Conservation (phyloP, 495 filamentous ascomycete species). For the Pyrenopolyporus hunteri region DNA sequence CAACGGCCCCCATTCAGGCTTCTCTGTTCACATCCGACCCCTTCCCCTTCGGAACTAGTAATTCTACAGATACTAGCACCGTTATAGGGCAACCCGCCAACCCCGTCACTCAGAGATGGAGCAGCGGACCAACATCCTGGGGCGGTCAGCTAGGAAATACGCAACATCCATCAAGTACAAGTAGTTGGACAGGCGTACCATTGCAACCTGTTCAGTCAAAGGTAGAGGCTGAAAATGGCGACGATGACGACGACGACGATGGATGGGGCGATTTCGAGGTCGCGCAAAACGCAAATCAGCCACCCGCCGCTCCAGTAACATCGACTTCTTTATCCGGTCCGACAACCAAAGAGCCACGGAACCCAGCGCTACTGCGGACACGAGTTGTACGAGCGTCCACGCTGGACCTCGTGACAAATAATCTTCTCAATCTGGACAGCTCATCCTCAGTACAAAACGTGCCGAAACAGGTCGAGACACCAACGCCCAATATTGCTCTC, state of each 20-base stretch:
- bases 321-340: conserved; percentile 10
- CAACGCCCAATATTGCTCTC: conserved; percentile 9
- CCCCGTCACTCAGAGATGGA: conserved; percentile 16
- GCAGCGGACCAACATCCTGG: not conserved
- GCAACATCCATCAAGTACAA: conserved; percentile 31
- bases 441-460: conserved; percentile 6
- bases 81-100: conserved; percentile 1
- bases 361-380: conserved; percentile 25
- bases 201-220: conserved; percentile 9
- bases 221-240: conserved; percentile 44
- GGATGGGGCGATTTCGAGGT: conserved; percentile 80
- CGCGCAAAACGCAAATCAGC: conserved; percentile 41
- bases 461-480: not conserved
- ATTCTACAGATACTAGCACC: not conserved
- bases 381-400: conserved; percentile 49
- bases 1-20: conserved; percentile 6
- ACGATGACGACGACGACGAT: conserved; percentile 63
- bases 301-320: conserved; percentile 4
- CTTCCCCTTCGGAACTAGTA: conserved; percentile 22
- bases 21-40: conserved; percentile 20
- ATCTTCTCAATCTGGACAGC: conserved; percentile 45
- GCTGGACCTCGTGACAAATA: conserved; percentile 53
- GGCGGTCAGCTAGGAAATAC: conserved; percentile 11
- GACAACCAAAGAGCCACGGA: conserved; percentile 11
- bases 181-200: conserved; percentile 18